These are phyloP conservation scores for Eutreptiella sp. DNA, from an alignment of 208 protist genomes.

Conservation along the genomic window DNA sequence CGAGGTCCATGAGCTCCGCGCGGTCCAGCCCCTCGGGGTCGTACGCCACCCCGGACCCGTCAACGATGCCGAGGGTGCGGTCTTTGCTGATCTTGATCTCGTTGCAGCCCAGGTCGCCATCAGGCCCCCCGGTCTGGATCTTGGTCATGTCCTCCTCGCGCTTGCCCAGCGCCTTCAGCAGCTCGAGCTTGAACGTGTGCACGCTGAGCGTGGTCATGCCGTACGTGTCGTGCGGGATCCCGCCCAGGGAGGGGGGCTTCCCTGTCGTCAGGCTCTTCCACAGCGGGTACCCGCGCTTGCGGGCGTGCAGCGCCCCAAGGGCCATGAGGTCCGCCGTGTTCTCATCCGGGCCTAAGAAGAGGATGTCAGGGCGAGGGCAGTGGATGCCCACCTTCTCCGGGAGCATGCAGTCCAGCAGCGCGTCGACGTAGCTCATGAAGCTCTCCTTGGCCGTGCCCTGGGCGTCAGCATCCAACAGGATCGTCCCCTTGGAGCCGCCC, in stretches of 20 bases:
- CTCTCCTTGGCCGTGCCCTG: slow-evolving; percentile 51
- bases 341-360: slow-evolving; percentile 92
- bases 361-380: slow-evolving; percentile 72
- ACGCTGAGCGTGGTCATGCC: slow-evolving; percentile 91
- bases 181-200: slow-evolving; percentile 79
- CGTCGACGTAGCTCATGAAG: slow-evolving; percentile 89
- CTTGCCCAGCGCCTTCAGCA: slow-evolving; percentile 70
- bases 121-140: slow-evolving; percentile 89
- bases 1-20: slow-evolving; percentile 72
- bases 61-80: slow-evolving; percentile 81
- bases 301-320: slow-evolving; percentile 63
- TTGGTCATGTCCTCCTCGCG: slow-evolving; percentile 80
- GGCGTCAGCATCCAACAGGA: slow-evolving; percentile 49
- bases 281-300: slow-evolving; percentile 62
- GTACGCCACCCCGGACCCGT: slow-evolving; percentile 84
- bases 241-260: slow-evolving; percentile 78
- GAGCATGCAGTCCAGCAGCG: slow-evolving; percentile 80
- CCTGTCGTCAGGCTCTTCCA: slow-evolving; percentile 95
- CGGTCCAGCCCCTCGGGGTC: slow-evolving; percentile 82
- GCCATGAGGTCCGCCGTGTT: slow-evolving; percentile 75
- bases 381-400: slow-evolving; percentile 64
- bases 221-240: slow-evolving; percentile 89
- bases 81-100: slow-evolving; percentile 86
- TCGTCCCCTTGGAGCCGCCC: slow-evolving; percentile 88
- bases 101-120: slow-evolving; percentile 92